These are phyloP conservation scores for Chlorella variabilis DNA, from an alignment of 163 green algal genomes.

Conservation along the genomic window DNA sequence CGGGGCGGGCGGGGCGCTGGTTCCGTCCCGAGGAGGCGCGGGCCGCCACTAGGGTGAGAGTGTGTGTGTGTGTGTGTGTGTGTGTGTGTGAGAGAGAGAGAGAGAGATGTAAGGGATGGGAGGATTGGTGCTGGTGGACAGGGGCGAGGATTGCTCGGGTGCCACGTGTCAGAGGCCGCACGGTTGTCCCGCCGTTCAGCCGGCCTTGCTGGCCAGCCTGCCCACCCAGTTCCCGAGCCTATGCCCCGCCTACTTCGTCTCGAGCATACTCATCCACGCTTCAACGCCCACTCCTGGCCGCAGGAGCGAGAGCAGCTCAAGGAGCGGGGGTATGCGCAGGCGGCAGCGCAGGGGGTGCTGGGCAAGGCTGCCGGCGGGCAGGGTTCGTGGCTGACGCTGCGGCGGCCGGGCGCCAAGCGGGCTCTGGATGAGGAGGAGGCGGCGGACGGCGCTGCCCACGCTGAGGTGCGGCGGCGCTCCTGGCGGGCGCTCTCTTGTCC, in stretches of 20 bases:
- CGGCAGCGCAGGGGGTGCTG: constrained; percentile 59
- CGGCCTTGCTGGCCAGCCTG: no score
- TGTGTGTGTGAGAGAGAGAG: no score
- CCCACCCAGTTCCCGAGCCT: no score
- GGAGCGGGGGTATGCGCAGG: constrained; percentile 37
- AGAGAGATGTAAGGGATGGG: no score
- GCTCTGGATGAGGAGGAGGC: background rate
- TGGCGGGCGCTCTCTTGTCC: background rate
- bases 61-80: no score
- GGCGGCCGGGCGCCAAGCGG: constrained; percentile 22
- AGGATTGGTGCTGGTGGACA: no score
- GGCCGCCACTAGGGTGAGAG: constrained; percentile 11
- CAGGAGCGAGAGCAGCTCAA: constrained; percentile 14
- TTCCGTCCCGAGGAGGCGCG: constrained; percentile 56
- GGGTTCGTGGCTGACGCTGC: constrained; percentile 46
- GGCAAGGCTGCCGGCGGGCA: constrained; percentile 39
- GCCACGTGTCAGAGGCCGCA: no score
- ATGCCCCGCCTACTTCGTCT: no score
- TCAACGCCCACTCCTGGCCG: no score
- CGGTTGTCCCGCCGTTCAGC: no score
- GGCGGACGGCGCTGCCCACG: background rate
- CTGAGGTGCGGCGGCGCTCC: background rate
- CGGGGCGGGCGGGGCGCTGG: constrained; percentile 43
- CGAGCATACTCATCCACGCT: no score
- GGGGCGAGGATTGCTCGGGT: no score